These are phyloP conservation scores for Fragilariopsis cylindrus DNA, from an alignment of 108 stramenopile species.

Conservation along the genomic window DNA sequence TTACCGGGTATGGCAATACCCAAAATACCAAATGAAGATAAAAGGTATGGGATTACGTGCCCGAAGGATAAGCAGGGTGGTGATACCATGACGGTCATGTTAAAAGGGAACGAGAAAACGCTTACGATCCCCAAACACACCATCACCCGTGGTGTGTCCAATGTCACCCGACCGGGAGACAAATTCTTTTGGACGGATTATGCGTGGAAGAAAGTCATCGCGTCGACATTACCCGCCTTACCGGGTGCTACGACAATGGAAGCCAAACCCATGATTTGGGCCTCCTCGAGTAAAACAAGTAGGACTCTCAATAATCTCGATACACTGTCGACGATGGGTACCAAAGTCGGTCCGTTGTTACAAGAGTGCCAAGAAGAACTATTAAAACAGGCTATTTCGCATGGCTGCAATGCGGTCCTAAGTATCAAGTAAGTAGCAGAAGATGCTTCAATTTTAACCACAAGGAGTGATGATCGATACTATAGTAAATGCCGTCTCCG, in stretches of 20 bases:
- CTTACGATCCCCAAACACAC: not conserved
- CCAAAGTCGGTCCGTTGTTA: not conserved
- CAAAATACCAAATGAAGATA: not conserved
- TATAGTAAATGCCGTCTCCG: no score
- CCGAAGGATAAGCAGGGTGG: not conserved
- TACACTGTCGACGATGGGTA: not conserved
- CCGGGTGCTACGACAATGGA: not conserved
- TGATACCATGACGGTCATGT: not conserved
- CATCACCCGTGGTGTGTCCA: not conserved
- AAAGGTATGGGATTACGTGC: not conserved
- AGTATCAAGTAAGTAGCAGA: not conserved
- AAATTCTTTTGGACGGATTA: not conserved
- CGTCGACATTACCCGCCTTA: not conserved
- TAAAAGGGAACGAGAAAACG: not conserved
- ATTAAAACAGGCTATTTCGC: not conserved
- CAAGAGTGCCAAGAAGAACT: not conserved
- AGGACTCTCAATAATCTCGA: not conserved
- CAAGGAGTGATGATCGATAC: no score
- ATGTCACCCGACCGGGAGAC: not conserved
- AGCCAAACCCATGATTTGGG: not conserved
- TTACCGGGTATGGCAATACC: not conserved
- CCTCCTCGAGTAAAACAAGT: not conserved
- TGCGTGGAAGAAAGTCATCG: not conserved
- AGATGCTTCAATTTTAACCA: no score
- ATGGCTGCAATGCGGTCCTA: not conserved